These are phyloP conservation scores for Berberis thunbergii DNA, from an alignment of 164 flowering plant species.

Conservation along the genomic window DNA sequence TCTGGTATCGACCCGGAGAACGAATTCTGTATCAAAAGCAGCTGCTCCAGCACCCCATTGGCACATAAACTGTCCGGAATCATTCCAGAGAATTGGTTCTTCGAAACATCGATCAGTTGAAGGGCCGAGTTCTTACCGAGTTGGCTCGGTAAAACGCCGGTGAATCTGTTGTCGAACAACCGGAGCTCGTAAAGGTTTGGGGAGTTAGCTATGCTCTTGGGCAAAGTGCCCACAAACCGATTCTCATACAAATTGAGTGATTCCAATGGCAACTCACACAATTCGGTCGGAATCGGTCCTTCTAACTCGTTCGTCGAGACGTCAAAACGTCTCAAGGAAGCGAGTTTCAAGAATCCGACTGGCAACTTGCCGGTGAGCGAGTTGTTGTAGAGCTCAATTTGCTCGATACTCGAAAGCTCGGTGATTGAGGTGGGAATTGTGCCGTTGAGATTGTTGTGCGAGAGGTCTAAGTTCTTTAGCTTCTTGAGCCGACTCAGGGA, in stretches of 20 bases:
- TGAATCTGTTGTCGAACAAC: slow-evolving; percentile 33
- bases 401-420: slow-evolving; percentile 41
- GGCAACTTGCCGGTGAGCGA: slow-evolving; percentile 68
- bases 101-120: slow-evolving; percentile 28
- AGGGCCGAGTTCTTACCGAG: slow-evolving; percentile 41
- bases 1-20: slow-evolving; percentile 38
- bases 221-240: slow-evolving; percentile 30
- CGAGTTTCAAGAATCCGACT: slow-evolving; percentile 43
- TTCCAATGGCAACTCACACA: slow-evolving; percentile 53
- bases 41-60: slow-evolving; percentile 30
- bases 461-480: slow-evolving; percentile 64
- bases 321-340: slow-evolving; percentile 45
- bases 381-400: slow-evolving; percentile 82
- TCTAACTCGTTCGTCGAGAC: slow-evolving; percentile 61
- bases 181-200: slow-evolving; percentile 31
- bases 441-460: slow-evolving; percentile 47
- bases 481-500: slow-evolving; percentile 39
- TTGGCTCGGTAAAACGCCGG: slow-evolving; percentile 32
- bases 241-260: slow-evolving; percentile 73
- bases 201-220: slow-evolving; percentile 27
- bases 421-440: slow-evolving; percentile 59
- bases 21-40: slow-evolving; percentile 30
- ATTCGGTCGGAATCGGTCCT: slow-evolving; percentile 66
- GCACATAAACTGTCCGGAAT: slow-evolving; percentile 45
- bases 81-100: slow-evolving; percentile 55